Evolutionary conservation across 495 filamentous ascomycete genomes (phyloP).

Genomic region (Aspergillus bertholletiae): DNA sequence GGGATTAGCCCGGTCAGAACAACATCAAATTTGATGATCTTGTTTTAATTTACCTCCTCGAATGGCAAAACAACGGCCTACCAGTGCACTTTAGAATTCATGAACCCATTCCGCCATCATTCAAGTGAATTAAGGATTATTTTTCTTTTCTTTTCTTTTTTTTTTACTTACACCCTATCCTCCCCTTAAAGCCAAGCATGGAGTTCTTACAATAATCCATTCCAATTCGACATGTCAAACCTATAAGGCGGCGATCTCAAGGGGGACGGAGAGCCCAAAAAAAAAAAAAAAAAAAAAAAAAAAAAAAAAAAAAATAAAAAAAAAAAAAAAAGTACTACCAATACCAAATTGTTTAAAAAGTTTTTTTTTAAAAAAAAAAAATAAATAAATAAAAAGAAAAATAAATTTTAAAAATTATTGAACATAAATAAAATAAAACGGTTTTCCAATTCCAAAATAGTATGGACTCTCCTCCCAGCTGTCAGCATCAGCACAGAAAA

Average conservation of each 20-base stretch:
- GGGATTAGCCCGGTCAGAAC: slow-evolving; percentile 4
- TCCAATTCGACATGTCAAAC: not conserved
- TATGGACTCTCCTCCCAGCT: no score
- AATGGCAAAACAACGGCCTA: not conserved
- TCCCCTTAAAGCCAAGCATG: not conserved
- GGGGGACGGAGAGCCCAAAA: not conserved
- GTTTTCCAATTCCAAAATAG: no score
- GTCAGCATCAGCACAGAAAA: no score
- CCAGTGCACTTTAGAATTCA: no score
- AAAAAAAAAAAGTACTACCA: no score
- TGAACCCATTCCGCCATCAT: not conserved
- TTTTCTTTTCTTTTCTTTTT: not conserved
- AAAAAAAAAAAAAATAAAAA: not conserved
- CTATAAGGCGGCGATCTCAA: not conserved
- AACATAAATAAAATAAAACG: no score
- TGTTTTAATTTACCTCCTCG: not conserved
- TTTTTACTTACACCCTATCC: not conserved
- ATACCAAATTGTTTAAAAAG: no score
- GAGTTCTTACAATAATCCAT: not conserved
- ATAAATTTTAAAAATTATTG: no score
- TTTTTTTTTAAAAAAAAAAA: no score
- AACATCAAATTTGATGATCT: not conserved
- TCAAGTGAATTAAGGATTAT: not conserved
- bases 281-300: not conserved
- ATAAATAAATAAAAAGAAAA: no score